A percentile compares a stretch with the other conserved stretches of the same genome.
Conservation (phyloP, 225 moss, liverwort and hornwort genomes). For the Physcomitrellopsis africana region DNA sequence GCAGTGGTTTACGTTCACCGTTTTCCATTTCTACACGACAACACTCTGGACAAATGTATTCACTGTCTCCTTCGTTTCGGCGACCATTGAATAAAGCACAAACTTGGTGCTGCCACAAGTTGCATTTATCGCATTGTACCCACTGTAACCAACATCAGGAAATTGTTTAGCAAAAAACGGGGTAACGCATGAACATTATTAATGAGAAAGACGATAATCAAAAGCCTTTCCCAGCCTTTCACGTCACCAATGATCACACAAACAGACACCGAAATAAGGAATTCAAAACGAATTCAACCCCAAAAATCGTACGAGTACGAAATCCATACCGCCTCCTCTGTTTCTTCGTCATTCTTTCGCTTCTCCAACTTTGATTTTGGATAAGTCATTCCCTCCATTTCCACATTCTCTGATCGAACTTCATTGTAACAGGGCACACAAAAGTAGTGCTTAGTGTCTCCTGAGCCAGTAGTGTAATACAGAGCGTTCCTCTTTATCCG, state of each 20-base stretch:
- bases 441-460: conserved; percentile 93
- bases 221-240: conserved; percentile 13
- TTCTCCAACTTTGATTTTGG: conserved; percentile 86
- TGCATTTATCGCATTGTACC: conserved; percentile 99
- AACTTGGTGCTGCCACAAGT: conserved; percentile 99
- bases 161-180: conserved; percentile 28
- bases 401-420: conserved; percentile 85
- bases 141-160: conserved; percentile 59
- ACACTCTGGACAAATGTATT: conserved; percentile 96
- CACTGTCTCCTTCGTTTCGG: conserved; percentile 98
- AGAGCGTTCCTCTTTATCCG: conserved; percentile 92
- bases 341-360: conserved; percentile 96
- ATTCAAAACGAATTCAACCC: conserved; percentile 1
- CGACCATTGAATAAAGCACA: conserved; percentile 98
- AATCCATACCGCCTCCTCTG: conserved; percentile 93
- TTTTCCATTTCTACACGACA: conserved; percentile 88
- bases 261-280: background rate
- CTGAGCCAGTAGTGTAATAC: conserved; percentile 86
- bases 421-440: conserved; percentile 98
- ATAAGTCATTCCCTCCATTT: conserved; percentile 89
- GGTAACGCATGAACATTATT: background rate
- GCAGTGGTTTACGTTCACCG: conserved; percentile 91
- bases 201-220: conserved; percentile 9
- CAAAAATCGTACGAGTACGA: background rate
- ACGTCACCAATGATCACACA: conserved; percentile 7